Evolutionary conservation across 805 yeast genomes (phyloP).

Genomic region (Nakazawaea sp.): DNA sequence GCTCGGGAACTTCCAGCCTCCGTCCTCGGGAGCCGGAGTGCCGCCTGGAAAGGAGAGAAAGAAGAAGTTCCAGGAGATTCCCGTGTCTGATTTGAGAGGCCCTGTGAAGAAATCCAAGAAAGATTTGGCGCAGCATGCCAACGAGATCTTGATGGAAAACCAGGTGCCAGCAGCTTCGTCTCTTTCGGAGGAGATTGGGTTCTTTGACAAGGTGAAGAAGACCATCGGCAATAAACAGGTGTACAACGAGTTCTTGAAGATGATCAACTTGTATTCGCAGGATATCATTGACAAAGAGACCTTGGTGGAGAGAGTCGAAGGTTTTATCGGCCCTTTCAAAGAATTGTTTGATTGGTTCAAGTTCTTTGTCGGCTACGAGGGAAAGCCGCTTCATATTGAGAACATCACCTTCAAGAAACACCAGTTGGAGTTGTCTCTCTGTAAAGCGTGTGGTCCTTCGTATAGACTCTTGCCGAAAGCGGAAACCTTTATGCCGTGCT

Average conservation of each 20-base stretch:
- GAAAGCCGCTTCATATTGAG: constrained; percentile 80
- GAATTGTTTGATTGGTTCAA: constrained; percentile 91
- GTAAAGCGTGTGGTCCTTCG: constrained; percentile 94
- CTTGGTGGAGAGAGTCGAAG: constrained; percentile 76
- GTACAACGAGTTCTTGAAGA: constrained; percentile 87
- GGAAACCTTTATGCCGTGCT: constrained; percentile 94
- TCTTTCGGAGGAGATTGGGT: constrained; percentile 68
- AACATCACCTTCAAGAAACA: constrained; percentile 85
- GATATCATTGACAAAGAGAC: constrained; percentile 82
- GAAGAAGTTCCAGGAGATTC: constrained; percentile 26
- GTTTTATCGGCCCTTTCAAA: constrained; percentile 73
- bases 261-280: constrained; percentile 81
- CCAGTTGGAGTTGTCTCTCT: constrained; percentile 78
- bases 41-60: constrained; percentile 19
- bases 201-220: constrained; percentile 89
- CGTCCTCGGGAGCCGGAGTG: constrained; percentile 26
- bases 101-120: constrained; percentile 15
- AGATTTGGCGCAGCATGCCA: constrained; percentile 24
- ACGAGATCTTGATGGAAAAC: constrained; percentile 6
- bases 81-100: constrained; percentile 40
- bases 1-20: constrained; percentile 81
- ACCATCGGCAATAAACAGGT: constrained; percentile 83
- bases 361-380: constrained; percentile 82
- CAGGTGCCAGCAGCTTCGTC: constrained; percentile 7
- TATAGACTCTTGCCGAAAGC: constrained; percentile 89